Evolutionary conservation across 129 eudicot species (phyloP).

Genomic region (Daucus carota): DH1_v3.0 NC_030382.2:58342501-58343000

Average conservation of each 20-base stretch:
- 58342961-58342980: slow-evolving; percentile 3
- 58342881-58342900: slow-evolving; percentile 35
- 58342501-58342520: neutral
- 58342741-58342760: neutral
- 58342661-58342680: neutral
- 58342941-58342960: slow-evolving; percentile 66
- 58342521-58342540: neutral
- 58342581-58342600: too few relatives aligned
- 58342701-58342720: neutral
- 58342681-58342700: neutral
- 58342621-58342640: neutral
- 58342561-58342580: neutral
- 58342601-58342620: neutral
- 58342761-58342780: neutral
- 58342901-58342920: slow-evolving; percentile 67
- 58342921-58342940: slow-evolving; percentile 65
- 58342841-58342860: slow-evolving; percentile 74
- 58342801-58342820: neutral
- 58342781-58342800: slow-evolving; percentile 23
- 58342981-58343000: neutral
- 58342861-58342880: slow-evolving; percentile 78
- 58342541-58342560: neutral
- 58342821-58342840: slow-evolving; percentile 39
- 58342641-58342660: neutral
- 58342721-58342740: neutral